Percentiles rank a stretch among this genome's conserved stretches.
Conservation (phyloP, 2,329 filamentous ascomycete species). For the Cadophora malorum region DNA sequence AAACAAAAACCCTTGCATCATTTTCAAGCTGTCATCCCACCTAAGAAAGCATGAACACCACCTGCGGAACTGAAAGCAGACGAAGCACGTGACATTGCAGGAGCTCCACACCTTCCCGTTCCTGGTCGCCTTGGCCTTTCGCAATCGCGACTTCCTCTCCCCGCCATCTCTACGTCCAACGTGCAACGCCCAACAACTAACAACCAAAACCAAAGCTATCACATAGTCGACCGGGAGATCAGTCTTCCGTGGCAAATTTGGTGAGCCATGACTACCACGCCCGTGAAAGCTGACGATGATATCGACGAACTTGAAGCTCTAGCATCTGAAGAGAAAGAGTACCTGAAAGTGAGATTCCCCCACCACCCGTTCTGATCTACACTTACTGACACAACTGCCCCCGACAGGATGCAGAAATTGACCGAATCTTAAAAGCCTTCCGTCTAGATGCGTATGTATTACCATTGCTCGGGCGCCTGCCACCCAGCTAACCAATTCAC, state of each 20-base stretch:
- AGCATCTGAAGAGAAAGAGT: slow-evolving; percentile 86
- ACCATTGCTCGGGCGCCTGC: slow-evolving; percentile 9
- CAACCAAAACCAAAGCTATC: slow-evolving; percentile 19
- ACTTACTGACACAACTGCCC: slow-evolving; percentile 23
- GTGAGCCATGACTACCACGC: slow-evolving; percentile 44
- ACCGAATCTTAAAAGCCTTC: slow-evolving; percentile 91
- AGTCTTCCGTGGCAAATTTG: slow-evolving; percentile 34
- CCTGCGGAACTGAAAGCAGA: too few species aligned
- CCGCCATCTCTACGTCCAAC: slow-evolving; percentile 5
- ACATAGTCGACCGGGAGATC: slow-evolving; percentile 23
- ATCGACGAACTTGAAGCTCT: slow-evolving; percentile 81
- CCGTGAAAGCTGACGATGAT: slow-evolving; percentile 56
- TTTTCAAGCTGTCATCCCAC: too few species aligned
- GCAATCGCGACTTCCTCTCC: slow-evolving; percentile 12
- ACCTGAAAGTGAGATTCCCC: slow-evolving; percentile 72
- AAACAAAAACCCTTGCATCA: too few species aligned
- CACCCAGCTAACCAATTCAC: slow-evolving; percentile 18
- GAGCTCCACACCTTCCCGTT: too few species aligned
- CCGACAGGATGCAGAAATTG: slow-evolving; percentile 86
- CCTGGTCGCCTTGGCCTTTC: background rate
- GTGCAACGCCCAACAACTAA: background rate
- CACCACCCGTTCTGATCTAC: slow-evolving; percentile 6
- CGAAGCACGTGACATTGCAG: background rate
- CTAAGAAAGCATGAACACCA: too few species aligned
- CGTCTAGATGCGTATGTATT: slow-evolving; percentile 70